Evolutionary conservation across 2,329 filamentous ascomycete species (phyloP).

Genomic region (Neofusicoccum parvum): DNA sequence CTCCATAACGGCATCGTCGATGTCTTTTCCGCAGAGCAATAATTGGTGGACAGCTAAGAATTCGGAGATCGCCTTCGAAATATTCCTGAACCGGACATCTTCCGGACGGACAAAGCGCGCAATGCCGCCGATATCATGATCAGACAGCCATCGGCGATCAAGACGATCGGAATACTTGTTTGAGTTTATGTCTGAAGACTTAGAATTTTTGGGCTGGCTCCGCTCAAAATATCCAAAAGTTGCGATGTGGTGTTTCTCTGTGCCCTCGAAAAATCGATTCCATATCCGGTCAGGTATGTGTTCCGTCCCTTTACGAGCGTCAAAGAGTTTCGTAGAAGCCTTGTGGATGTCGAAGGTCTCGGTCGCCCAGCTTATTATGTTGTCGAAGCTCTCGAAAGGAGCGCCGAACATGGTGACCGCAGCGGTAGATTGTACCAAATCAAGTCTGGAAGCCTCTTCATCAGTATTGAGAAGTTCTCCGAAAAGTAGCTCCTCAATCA

Average conservation of each 20-base stretch:
- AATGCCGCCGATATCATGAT: neutral
- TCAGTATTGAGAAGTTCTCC: neutral
- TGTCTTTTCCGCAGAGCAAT: neutral
- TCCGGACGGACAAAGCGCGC: neutral
- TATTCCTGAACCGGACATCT: neutral
- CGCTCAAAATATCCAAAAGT: neutral
- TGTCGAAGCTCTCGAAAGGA: neutral
- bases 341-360: neutral
- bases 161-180: neutral
- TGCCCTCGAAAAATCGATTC: neutral
- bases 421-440: neutral
- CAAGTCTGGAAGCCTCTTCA: neutral
- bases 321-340: neutral
- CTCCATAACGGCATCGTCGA: neutral
- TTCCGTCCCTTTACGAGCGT: neutral
- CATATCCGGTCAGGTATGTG: neutral
- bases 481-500: constrained; percentile 3
- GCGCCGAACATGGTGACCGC: neutral
- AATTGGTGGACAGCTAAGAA: neutral
- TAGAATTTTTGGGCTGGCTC: neutral
- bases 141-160: neutral
- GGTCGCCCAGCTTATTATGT: neutral
- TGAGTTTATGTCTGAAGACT: neutral
- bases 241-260: neutral
- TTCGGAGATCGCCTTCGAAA: neutral